Conservation (phyloP, 176 grass and related monocot species). For the Eragrostis curvula region DNA sequence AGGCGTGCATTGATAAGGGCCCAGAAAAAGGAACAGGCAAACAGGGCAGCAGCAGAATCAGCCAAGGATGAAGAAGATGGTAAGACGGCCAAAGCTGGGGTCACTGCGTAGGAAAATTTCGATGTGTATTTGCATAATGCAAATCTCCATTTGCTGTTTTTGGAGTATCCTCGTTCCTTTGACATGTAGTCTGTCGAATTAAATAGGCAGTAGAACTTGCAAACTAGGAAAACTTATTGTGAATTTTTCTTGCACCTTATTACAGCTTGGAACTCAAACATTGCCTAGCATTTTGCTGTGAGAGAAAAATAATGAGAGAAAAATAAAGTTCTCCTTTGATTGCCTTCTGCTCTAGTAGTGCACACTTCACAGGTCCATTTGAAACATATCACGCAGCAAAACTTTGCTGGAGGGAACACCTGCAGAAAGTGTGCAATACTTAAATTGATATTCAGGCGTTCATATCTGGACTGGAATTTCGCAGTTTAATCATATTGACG, state of each 20-base stretch:
- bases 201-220: constrained; percentile 16
- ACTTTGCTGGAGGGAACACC: not conserved
- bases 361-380: no score
- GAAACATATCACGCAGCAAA: no score
- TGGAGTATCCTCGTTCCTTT: constrained; percentile 8
- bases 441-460: not conserved
- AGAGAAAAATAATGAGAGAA: constrained; percentile 15
- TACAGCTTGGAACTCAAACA: constrained; percentile 1
- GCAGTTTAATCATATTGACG: no score
- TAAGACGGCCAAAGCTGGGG: constrained; percentile 45
- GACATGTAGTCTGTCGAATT: not conserved
- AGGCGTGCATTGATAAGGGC: constrained; percentile 79
- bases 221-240: not conserved
- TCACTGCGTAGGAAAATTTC: constrained; percentile 30
- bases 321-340: constrained; percentile 25
- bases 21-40: constrained; percentile 88
- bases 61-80: constrained; percentile 54
- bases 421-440: not conserved
- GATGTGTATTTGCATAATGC: not conserved
- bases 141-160: not conserved
- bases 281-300: not conserved
- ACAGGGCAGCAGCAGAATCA: constrained; percentile 1
- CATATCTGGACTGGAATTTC: not conserved
- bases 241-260: constrained; percentile 1
- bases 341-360: not conserved